Base-by-base conservation (phyloP, 257 asterid genomes). In the Apocynum venetum region DNA sequence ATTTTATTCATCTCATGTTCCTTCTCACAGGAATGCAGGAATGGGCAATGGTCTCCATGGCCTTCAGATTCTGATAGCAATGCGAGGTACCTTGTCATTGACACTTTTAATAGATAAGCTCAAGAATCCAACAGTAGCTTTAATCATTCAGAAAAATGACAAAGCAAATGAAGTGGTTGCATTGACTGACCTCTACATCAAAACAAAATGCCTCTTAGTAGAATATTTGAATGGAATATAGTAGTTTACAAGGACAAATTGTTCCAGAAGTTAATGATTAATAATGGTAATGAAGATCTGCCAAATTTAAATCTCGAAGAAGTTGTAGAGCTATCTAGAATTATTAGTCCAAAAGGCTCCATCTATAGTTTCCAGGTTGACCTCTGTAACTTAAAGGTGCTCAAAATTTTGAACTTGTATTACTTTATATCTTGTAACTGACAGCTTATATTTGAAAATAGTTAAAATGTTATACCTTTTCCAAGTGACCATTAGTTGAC, bases 1-100 rank as follows among this genome's bases (percentile, higher is more conserved):
- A 47, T 14, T 57, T 79, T 15, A 31, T 46, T 76, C 49, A 69
- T 43, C 44, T 46, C 78, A 48, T 47, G 61, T 59, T 46, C 55
- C 67, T 72, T 78, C 51, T 49, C 66, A 20, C 89, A 95, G 98
- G 99, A 91, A 89, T 86, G 72, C 87, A 56, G 99, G 98, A 78
- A 91, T 77, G 83, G 98, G 97, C 44, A 90, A 89, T 79, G 97
- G 97, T 78, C 97, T 95, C 78, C 97, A 93, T 84, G 96, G 97
- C 79, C 89, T 95, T 61, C 99, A 95, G 88, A 86, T 95, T 82
- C 99, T 86, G 87, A 95, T 95, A 85, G 98, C 98, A 73, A 91
- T 93, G 97, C 88, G 97, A 87, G 99, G 99, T 95, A 82, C 78
- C 56, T 57, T 47, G 38, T 73, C 77, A 52, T 8, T 63, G 53